Conservation (phyloP, 495 filamentous ascomycete species). For the Lophiostoma macrostomum region DNA sequence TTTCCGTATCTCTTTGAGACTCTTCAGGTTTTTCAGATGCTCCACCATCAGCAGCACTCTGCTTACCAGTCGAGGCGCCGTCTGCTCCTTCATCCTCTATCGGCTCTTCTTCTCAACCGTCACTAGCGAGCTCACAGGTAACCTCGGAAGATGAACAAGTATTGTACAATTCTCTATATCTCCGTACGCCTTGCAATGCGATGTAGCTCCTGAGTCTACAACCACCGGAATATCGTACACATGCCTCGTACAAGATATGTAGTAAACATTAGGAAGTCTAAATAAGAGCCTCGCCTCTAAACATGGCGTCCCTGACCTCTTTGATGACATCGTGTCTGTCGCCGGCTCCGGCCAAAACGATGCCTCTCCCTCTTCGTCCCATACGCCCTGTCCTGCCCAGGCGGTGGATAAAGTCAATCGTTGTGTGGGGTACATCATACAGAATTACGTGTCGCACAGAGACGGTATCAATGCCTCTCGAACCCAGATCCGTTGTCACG, state of each 20-base stretch:
- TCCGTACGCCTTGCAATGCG: background rate
- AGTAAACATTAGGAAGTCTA: slow-evolving; percentile 39
- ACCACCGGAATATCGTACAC: slow-evolving; percentile 2
- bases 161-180: too few relatives aligned
- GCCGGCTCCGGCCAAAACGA: slow-evolving; percentile 84
- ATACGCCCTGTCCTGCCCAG: slow-evolving; percentile 88
- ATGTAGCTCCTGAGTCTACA: background rate
- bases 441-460: slow-evolving; percentile 86
- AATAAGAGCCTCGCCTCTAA: slow-evolving; percentile 81
- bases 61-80: too few relatives aligned
- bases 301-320: slow-evolving; percentile 94
- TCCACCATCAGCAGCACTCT: too few relatives aligned
- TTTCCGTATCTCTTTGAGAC: too few relatives aligned
- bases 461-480: slow-evolving; percentile 91
- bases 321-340: slow-evolving; percentile 85
- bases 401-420: slow-evolving; percentile 95
- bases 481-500: slow-evolving; percentile 89
- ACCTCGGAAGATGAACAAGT: too few relatives aligned
- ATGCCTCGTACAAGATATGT: background rate
- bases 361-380: slow-evolving; percentile 82
- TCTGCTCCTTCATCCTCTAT: too few relatives aligned
- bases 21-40: too few relatives aligned
- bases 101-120: too few relatives aligned
- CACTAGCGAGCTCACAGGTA: too few relatives aligned
- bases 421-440: slow-evolving; percentile 93